These are phyloP conservation scores for Phytophthora quininea DNA, from an alignment of 352 stramenopile genomes.

Conservation along the genomic window DNA sequence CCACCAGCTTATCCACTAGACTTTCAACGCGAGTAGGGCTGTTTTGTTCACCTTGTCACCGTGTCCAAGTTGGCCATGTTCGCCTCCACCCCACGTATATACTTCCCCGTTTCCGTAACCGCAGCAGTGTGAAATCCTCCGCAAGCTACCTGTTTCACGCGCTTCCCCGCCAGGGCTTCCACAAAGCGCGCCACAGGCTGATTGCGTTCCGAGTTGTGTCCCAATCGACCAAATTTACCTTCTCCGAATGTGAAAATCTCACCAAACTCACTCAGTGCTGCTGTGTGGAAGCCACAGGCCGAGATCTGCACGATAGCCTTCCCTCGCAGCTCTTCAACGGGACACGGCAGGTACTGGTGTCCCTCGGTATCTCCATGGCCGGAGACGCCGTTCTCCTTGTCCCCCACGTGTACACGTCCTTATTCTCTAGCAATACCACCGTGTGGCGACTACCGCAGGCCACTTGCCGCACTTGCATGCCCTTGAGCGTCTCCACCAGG, in stretches of 20 bases:
- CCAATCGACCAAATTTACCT: constrained; percentile 90
- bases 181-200: constrained; percentile 79
- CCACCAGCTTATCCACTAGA: constrained; percentile 87
- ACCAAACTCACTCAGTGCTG: constrained; percentile 79
- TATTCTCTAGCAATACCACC: constrained; percentile 88
- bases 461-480: constrained; percentile 90
- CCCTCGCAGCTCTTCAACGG: constrained; percentile 88
- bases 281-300: constrained; percentile 88
- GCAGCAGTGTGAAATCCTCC: constrained; percentile 89
- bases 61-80: constrained; percentile 96
- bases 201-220: constrained; percentile 86
- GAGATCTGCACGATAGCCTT: constrained; percentile 91
- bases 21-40: constrained; percentile 91
- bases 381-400: constrained; percentile 96
- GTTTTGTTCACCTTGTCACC: constrained; percentile 97
- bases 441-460: constrained; percentile 95
- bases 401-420: constrained; percentile 95
- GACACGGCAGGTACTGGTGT: constrained; percentile 94
- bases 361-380: constrained; percentile 95
- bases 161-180: constrained; percentile 69
- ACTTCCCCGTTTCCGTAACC: constrained; percentile 85
- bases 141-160: constrained; percentile 88
- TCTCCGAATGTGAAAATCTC: constrained; percentile 95
- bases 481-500: constrained; percentile 94
- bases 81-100: constrained; percentile 89